These are phyloP conservation scores for Paecilomyces variotii DNA, from an alignment of 2,329 filamentous ascomycete genomes.

Conservation along the genomic window DNA sequence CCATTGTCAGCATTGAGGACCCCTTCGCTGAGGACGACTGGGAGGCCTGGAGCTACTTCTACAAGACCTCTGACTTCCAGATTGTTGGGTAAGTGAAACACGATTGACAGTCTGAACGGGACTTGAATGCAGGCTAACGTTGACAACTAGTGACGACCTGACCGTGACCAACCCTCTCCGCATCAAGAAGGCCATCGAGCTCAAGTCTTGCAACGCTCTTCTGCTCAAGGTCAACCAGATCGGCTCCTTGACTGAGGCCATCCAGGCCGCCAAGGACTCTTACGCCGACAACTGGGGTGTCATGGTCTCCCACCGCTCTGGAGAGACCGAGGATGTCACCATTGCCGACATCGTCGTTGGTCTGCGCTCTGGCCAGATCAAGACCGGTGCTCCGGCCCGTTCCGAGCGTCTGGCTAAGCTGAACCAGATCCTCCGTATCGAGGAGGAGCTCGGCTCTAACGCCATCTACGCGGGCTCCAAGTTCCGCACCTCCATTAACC, in stretches of 20 bases:
- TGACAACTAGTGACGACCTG: constrained; percentile 65
- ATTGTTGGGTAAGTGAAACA: constrained; percentile 60
- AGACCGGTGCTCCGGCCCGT: constrained; percentile 91
- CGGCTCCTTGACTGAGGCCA: constrained; percentile 95
- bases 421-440: constrained; percentile 99
- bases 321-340: constrained; percentile 99
- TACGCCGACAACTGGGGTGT: constrained; percentile 95
- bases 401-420: constrained; percentile 99
- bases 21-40: constrained; percentile 99
- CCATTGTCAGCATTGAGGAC: constrained; percentile 97
- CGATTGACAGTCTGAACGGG: neutral
- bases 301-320: constrained; percentile 99
- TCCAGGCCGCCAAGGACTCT: constrained; percentile 98
- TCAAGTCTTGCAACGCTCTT: constrained; percentile 97
- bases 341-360: constrained; percentile 97
- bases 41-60: constrained; percentile 99
- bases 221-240: constrained; percentile 99
- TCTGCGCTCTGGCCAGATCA: constrained; percentile 95
- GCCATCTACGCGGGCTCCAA: constrained; percentile 86
- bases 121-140: constrained; percentile 5
- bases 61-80: constrained; percentile 97
- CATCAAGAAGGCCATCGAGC: constrained; percentile 99
- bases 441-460: constrained; percentile 93
- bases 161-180: constrained; percentile 98
- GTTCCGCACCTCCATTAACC: constrained; percentile 84